Base-by-base conservation (phyloP, 2,329 filamentous ascomycete genomes). In the Decorospora gaudefroyi region DNA sequence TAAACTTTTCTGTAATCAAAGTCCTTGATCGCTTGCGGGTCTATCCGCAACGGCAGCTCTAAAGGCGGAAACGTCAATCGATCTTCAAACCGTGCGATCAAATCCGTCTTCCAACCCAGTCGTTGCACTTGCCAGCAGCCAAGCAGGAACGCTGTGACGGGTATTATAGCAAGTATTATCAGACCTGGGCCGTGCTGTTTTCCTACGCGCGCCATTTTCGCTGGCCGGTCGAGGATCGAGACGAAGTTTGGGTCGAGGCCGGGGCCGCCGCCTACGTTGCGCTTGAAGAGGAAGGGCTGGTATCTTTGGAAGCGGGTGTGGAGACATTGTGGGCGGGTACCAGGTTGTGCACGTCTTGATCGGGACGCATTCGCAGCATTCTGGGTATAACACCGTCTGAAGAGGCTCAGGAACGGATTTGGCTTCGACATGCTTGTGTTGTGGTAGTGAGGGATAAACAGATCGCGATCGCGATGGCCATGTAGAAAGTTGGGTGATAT, bases 51-150 rank as follows among this genome's bases (percentile, higher is more conserved):
- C 3, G 93, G 93, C 0, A 99, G 76, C 0, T 92, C 92, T 0
- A 99, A 77, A 0, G 93, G 93, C 12, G 86, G 81, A 43, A 88
- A 88, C 27, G 96, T 81, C 23, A 99, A 80, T 4, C 92, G 87
- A 76, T 99, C 91, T 74, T 97, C 93, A 71, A 88, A 90, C 59
- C 86, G 89, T 47, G 92, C 90, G 49, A 99, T 85, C 9, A 99
- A 78, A 31, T 95, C 87, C 3, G 90, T 90, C 71, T 99, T 99
- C 91, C 92, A 96, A 46, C 85, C 83, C 1, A 99, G 81, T 8
- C 93, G 87, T 69, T 95, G 84, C 40, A 99, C 88, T 70, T 99
- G 93, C 93, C 93, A 99, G 53, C 89, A 89, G 19, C 93, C 93
- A 11, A 99, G 84, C 41, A 78, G 76, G 71, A 99, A 96, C 8